These are phyloP conservation scores for Populus alba DNA, from an alignment of 345 rosid genomes.

Conservation along the genomic window DNA sequence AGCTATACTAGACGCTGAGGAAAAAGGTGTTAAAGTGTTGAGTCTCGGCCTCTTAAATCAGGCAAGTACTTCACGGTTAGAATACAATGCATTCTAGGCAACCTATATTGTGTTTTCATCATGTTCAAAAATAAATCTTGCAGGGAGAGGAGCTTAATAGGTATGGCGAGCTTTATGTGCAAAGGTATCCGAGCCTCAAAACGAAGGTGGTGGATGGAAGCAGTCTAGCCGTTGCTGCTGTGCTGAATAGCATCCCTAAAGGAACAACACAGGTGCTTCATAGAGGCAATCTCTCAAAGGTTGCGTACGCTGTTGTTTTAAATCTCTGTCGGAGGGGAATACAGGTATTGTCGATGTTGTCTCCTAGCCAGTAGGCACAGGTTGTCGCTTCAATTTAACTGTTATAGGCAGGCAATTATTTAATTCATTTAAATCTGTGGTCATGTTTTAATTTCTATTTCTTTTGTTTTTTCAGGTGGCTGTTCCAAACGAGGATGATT, in stretches of 20 bases:
- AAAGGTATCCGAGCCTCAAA: conserved; percentile 43
- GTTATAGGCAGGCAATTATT: too few relatives aligned
- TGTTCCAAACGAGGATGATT: conserved; percentile 33
- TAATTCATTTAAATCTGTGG: too few relatives aligned
- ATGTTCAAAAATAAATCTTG: neutral
- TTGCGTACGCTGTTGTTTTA: conserved; percentile 45
- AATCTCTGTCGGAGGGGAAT: conserved; percentile 45
- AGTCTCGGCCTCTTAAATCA: conserved; percentile 65
- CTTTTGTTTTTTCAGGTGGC: conserved; percentile 33
- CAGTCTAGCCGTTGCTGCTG: conserved; percentile 51
- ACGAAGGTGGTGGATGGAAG: conserved; percentile 67
- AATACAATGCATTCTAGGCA: too few relatives aligned
- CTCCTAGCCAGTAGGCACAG: too few relatives aligned
- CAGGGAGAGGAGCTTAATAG: conserved; percentile 56
- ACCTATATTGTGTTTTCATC: too few relatives aligned
- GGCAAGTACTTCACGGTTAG: conserved; percentile 24
- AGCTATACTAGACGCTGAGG: conserved; percentile 54
- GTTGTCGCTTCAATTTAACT: too few relatives aligned
- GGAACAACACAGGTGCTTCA: conserved; percentile 48
- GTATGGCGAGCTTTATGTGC: conserved; percentile 45
- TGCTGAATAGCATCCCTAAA: conserved; percentile 52
- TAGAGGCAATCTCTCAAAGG: conserved; percentile 49
- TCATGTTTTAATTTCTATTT: too few relatives aligned
- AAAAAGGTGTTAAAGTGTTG: conserved; percentile 52
- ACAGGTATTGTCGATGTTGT: conserved; percentile 32